These are phyloP conservation scores for Stereum hirsutum DNA, from an alignment of 1,284 basidiomycete genomes.

Conservation along the genomic window DNA sequence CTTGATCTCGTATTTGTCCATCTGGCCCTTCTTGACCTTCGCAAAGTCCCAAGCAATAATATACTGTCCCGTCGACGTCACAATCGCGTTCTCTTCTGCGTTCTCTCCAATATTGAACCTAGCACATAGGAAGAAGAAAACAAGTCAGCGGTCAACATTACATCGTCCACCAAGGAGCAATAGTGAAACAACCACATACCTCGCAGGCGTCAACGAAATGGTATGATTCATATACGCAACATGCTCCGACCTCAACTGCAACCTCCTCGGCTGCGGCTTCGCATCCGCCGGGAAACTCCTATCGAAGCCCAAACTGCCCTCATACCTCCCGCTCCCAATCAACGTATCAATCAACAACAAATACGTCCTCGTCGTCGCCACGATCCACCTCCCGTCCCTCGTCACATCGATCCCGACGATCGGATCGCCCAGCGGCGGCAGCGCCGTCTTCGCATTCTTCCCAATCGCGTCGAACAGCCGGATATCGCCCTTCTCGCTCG, in stretches of 20 bases:
- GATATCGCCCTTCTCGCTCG: conserved; percentile 95
- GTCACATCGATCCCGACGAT: conserved; percentile 95
- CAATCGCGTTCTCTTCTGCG: conserved; percentile 88
- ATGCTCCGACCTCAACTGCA: conserved; percentile 90
- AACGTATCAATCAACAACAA: conserved; percentile 92
- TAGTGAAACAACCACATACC: conserved; percentile 42
- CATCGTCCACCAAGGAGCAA: not conserved
- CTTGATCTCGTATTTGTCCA: conserved; percentile 94
- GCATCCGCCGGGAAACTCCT: conserved; percentile 91
- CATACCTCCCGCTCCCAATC: conserved; percentile 86
- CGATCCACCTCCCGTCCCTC: conserved; percentile 88
- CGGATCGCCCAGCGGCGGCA: conserved; percentile 92
- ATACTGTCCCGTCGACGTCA: conserved; percentile 94
- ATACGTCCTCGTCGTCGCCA: conserved; percentile 95
- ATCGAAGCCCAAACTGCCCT: conserved; percentile 87
- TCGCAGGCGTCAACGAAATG: conserved; percentile 87
- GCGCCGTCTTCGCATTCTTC: conserved; percentile 98
- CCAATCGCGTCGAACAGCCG: conserved; percentile 93
- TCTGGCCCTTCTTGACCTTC: conserved; percentile 86
- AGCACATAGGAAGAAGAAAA: conserved; percentile 4
- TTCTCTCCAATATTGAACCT: conserved; percentile 91
- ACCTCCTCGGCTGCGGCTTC: conserved; percentile 85
- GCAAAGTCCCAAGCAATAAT: conserved; percentile 96
- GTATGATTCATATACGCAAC: conserved; percentile 91
- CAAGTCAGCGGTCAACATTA: not conserved